These are phyloP conservation scores for Moesziomyces antarcticus DNA, from an alignment of 1,284 basidiomycete genomes.

Conservation along the genomic window DNA sequence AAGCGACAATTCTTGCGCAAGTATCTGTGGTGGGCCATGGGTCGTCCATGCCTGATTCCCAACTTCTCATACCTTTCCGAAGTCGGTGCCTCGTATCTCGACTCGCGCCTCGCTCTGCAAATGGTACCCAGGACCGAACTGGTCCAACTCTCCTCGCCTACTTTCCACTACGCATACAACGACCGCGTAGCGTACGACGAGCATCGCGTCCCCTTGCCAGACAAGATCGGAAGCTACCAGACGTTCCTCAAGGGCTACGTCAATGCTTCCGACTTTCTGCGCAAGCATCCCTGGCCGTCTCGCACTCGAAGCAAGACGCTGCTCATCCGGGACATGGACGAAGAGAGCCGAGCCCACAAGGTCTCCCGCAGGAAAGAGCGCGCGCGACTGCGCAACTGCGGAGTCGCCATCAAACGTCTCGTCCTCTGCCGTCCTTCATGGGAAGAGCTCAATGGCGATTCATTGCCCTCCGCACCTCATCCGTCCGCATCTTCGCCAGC, in stretches of 20 bases:
- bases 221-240: constrained; percentile 84
- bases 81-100: constrained; percentile 86
- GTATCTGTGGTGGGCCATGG: constrained; percentile 68
- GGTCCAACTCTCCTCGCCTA: constrained; percentile 77
- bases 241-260: constrained; percentile 85
- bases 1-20: constrained; percentile 65
- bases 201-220: constrained; percentile 38
- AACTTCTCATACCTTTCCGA: constrained; percentile 71
- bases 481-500: not conserved
- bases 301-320: constrained; percentile 74
- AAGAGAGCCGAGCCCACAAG: constrained; percentile 73
- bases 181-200: constrained; percentile 56
- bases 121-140: constrained; percentile 89
- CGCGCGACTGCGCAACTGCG: constrained; percentile 56
- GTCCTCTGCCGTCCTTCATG: constrained; percentile 75
- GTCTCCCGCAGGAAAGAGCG: constrained; percentile 57
- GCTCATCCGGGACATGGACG: constrained; percentile 76
- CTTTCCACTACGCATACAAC: constrained; percentile 61
- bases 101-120: constrained; percentile 77
- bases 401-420: constrained; percentile 57
- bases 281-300: constrained; percentile 87
- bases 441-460: constrained; percentile 73
- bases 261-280: constrained; percentile 87
- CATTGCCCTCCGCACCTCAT: no score
- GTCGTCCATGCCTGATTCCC: constrained; percentile 64